phyloP scores from a whole-genome alignment of 495 filamentous ascomycete genomes.

The Neurospora discreta region DNA sequence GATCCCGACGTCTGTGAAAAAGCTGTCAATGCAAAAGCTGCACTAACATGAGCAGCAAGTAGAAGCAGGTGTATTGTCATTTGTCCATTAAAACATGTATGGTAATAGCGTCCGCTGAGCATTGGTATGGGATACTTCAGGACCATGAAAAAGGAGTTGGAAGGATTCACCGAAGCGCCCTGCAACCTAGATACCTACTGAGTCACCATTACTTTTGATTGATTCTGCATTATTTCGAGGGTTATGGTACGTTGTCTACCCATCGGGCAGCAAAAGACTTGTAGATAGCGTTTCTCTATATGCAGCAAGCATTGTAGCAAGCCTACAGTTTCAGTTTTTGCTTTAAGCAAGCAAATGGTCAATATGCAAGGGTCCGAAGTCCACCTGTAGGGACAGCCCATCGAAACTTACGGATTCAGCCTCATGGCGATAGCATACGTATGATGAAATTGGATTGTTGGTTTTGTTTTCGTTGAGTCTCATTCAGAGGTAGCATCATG shows the following conservation, averaged over 20 bases:
- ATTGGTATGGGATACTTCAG: no score
- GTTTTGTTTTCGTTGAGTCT: background rate
- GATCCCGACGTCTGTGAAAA: background rate
- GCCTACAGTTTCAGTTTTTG: background rate
- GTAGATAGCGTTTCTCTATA: background rate
- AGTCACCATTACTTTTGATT: background rate
- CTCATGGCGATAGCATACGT: no score
- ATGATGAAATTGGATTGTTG: background rate
- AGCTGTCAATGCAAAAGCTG: background rate
- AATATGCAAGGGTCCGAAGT: background rate
- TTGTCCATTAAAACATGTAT: background rate
- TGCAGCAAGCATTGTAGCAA: background rate
- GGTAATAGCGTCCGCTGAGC: no score
- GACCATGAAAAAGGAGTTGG: no score
- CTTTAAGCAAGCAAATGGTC: background rate
- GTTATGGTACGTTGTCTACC: no score
- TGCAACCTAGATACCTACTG: background rate
- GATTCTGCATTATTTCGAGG: background rate
- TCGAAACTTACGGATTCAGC: background rate
- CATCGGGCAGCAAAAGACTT: background rate
- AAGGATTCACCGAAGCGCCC: background rate
- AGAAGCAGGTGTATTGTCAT: background rate
- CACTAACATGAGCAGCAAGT: background rate
- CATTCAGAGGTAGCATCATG: background rate
- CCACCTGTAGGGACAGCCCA: background rate